phyloP scores from a whole-genome alignment of 1,284 basidiomycete species.

The Malassezia pachydermatis region DNA sequence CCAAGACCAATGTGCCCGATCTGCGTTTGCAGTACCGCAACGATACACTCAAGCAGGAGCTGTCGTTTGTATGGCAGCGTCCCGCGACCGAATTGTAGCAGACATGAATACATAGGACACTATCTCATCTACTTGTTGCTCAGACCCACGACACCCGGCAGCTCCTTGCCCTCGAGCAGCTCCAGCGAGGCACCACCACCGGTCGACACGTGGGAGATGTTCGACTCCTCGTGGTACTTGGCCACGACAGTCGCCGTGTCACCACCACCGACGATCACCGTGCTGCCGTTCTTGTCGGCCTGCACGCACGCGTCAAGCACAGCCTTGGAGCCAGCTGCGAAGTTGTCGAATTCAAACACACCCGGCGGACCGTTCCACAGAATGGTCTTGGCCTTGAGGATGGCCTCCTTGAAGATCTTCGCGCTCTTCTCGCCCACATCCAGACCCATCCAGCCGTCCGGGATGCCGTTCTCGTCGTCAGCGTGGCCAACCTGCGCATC shows the following conservation, averaged over 20 bases:
- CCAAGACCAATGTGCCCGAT: slow-evolving; percentile 71
- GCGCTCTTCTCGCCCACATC: slow-evolving; percentile 60
- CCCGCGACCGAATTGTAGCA: no score
- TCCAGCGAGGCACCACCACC: slow-evolving; percentile 83
- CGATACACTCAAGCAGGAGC: slow-evolving; percentile 16
- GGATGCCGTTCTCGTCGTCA: slow-evolving; percentile 66
- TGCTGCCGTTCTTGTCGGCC: slow-evolving; percentile 73
- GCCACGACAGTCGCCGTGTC: slow-evolving; percentile 46
- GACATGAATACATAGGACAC: not conserved
- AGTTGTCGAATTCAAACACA: slow-evolving; percentile 91
- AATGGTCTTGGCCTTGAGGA: slow-evolving; percentile 84
- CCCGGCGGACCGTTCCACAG: slow-evolving; percentile 96
- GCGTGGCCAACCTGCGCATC: slow-evolving; percentile 69
- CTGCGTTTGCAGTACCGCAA: slow-evolving; percentile 16
- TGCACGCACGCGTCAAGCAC: slow-evolving; percentile 79
- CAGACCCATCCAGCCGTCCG: slow-evolving; percentile 87
- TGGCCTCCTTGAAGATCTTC: slow-evolving; percentile 67
- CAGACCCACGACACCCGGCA: slow-evolving; percentile 12
- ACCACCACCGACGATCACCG: slow-evolving; percentile 66
- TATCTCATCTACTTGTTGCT: slow-evolving; percentile 16
- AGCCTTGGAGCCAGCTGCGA: slow-evolving; percentile 72
- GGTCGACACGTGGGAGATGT: slow-evolving; percentile 89
- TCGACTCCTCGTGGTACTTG: slow-evolving; percentile 64
- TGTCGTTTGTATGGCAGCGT: slow-evolving; percentile 16
- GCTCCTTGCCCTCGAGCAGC: slow-evolving; percentile 26